Percentiles rank a stretch among this genome's conserved stretches.
phyloP scores from a whole-genome alignment of 257 asterid species.

The Asclepias syriaca region DNA sequence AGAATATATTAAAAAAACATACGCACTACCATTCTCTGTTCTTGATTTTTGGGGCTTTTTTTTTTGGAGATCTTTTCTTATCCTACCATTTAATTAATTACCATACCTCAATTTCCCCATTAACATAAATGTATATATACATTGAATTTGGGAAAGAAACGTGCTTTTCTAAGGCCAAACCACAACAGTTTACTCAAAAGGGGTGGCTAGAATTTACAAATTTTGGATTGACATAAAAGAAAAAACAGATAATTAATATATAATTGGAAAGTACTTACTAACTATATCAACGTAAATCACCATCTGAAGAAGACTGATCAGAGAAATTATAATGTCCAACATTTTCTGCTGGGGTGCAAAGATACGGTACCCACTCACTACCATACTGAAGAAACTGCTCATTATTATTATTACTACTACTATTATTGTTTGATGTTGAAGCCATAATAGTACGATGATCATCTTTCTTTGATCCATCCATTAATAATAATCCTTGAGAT shows the following conservation, averaged over 20 bases:
- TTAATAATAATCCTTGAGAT: conserved; percentile 7
- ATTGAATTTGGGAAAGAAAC: no score
- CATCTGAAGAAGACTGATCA: conserved; percentile 14
- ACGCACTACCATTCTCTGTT: neutral
- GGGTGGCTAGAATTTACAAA: conserved; percentile 21
- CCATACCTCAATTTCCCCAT: no score
- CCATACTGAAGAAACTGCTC: conserved; percentile 12
- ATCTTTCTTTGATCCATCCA: conserved; percentile 12
- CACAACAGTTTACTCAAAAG: conserved; percentile 17
- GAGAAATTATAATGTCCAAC: conserved; percentile 12
- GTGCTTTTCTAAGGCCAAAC: conserved; percentile 16
- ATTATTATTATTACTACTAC: neutral
- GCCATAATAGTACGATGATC: neutral
- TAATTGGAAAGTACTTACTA: neutral
- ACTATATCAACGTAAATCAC: neutral
- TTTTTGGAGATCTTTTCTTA: no score
- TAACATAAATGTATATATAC: no score
- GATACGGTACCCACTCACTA: conserved; percentile 14
- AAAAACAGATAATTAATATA: no score
- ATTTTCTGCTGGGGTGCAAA: conserved; percentile 13
- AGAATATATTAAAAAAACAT: conserved; percentile 9
- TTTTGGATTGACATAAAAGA: neutral
- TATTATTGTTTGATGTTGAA: neutral
- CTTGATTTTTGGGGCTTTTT: no score
- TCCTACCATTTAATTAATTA: no score